phyloP scores from a whole-genome alignment of 2,329 filamentous ascomycete species.

The Hawksworthiomyces lignivorus region DNA sequence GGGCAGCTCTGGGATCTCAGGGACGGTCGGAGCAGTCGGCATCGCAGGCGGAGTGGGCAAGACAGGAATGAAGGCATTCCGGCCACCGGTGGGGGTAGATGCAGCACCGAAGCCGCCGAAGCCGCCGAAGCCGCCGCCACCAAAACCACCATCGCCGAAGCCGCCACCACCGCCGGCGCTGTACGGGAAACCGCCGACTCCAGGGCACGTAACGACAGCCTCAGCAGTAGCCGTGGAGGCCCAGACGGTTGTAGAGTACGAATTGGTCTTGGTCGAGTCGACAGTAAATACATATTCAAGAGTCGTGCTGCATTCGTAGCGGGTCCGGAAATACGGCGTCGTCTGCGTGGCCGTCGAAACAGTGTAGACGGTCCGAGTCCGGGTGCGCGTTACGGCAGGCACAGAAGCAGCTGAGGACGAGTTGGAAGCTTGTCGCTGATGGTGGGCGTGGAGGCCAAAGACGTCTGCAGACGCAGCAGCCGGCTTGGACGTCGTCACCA shows the following conservation, averaged over 20 bases:
- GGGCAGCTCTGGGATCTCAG: not conserved
- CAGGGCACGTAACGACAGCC: slow-evolving; percentile 10
- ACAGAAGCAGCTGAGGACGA: not conserved
- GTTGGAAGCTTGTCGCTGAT: too few relatives aligned
- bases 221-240: slow-evolving; percentile 11
- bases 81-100: not conserved
- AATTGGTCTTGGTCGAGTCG: slow-evolving; percentile 13
- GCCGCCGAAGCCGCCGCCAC: slow-evolving; percentile 17
- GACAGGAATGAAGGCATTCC: not conserved
- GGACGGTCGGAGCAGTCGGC: not conserved
- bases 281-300: slow-evolving; percentile 13
- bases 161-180: not conserved
- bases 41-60: not conserved
- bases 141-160: not conserved
- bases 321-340: slow-evolving; percentile 10
- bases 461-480: not conserved
- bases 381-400: slow-evolving; percentile 1
- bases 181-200: slow-evolving; percentile 8
- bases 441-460: not conserved
- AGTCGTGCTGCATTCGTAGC: slow-evolving; percentile 13
- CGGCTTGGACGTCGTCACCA: slow-evolving; percentile 1
- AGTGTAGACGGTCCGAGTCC: slow-evolving; percentile 14
- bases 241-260: slow-evolving; percentile 6
- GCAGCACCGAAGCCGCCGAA: slow-evolving; percentile 16
- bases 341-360: slow-evolving; percentile 12